phyloP scores from a whole-genome alignment of 176 grass and related monocot species.

The Aegilops umbellulata region DNA sequence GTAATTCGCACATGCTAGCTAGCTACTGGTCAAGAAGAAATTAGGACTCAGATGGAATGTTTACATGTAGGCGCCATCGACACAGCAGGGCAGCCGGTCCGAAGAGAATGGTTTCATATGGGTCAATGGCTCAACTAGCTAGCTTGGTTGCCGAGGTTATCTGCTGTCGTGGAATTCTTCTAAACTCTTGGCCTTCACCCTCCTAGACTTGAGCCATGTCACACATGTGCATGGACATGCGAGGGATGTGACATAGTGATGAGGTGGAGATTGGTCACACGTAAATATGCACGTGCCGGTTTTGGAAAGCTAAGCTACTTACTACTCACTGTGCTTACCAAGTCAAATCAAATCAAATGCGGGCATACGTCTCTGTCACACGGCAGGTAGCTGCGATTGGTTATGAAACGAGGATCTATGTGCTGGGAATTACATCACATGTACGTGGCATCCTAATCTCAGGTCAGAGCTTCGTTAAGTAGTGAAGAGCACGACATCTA shows the following conservation, averaged over 20 bases:
- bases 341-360: background rate
- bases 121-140: background rate
- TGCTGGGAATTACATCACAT: background rate
- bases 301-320: background rate
- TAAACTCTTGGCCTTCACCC: no score
- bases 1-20: background rate
- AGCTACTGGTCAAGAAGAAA: background rate
- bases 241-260: no score
- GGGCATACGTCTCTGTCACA: background rate
- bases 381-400: background rate
- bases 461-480: slow-evolving; percentile 1
- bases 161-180: background rate
- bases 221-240: no score
- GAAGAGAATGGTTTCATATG: background rate
- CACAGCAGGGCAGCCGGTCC: background rate
- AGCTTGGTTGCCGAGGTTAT: background rate
- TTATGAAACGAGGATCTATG: background rate
- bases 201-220: no score
- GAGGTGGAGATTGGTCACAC: no score
- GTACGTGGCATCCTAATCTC: background rate
- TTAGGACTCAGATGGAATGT: background rate
- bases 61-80: background rate
- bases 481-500: background rate
- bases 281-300: background rate
- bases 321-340: no score